Evolutionary conservation across 169 alveolate species (phyloP).

Genomic region (Plasmodium ovale): DNA sequence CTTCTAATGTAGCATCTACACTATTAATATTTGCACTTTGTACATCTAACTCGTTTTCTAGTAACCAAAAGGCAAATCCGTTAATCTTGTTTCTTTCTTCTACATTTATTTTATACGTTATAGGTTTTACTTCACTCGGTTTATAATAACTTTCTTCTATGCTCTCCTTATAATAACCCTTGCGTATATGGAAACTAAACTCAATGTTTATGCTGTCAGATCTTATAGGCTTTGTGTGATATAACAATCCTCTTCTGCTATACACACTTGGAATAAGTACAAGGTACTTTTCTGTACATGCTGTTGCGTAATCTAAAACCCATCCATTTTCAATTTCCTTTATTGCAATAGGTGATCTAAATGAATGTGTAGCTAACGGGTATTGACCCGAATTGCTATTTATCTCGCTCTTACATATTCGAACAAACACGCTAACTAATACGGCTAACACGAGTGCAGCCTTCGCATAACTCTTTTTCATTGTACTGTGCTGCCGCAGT

Average conservation of each 20-base stretch:
- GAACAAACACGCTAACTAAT: neutral
- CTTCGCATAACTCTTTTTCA: neutral
- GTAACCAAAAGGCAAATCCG: slow-evolving; percentile 64
- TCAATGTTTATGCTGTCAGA: slow-evolving; percentile 30
- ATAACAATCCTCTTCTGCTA: slow-evolving; percentile 54
- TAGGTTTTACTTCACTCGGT: neutral
- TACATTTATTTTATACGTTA: slow-evolving; percentile 6
- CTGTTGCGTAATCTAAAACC: slow-evolving; percentile 32
- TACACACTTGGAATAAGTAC: slow-evolving; percentile 59
- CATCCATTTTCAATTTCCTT: slow-evolving; percentile 50
- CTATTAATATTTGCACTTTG: neutral
- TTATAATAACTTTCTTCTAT: slow-evolving; percentile 42
- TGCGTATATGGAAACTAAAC: slow-evolving; percentile 20
- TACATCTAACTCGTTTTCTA: slow-evolving; percentile 13
- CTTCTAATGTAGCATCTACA: neutral
- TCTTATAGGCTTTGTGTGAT: slow-evolving; percentile 14
- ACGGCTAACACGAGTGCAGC: neutral
- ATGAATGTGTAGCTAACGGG: slow-evolving; percentile 27
- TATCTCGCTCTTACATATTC: neutral
- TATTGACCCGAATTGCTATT: neutral
- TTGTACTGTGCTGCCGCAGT: no score
- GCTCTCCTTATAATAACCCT: slow-evolving; percentile 8
- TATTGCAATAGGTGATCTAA: slow-evolving; percentile 36
- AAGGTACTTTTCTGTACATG: slow-evolving; percentile 35
- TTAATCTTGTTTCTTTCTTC: slow-evolving; percentile 35